These are phyloP conservation scores for Holtermanniella nyarrowii DNA, from an alignment of 768 basidiomycete species.

Conservation along the genomic window DNA sequence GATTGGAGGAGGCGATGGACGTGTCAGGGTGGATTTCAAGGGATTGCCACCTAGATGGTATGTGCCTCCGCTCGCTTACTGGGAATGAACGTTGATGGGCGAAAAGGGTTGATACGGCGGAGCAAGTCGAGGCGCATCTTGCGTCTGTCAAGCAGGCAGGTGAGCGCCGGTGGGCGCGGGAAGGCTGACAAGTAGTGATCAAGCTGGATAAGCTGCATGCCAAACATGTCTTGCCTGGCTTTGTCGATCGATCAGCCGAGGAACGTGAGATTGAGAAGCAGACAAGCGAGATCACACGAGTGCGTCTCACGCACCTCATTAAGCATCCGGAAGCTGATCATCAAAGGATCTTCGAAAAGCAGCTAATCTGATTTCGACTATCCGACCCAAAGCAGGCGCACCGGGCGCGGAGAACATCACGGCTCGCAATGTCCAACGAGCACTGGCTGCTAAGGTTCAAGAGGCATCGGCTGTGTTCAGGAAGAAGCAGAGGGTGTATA, in stretches of 20 bases:
- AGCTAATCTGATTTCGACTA: constrained; percentile 60
- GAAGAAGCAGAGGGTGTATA: constrained; percentile 95
- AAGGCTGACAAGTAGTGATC: constrained; percentile 49
- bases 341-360: constrained; percentile 55
- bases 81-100: neutral
- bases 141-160: constrained; percentile 63
- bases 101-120: constrained; percentile 72
- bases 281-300: constrained; percentile 80
- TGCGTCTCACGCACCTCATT: constrained; percentile 37
- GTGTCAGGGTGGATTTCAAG: constrained; percentile 50
- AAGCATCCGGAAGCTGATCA: neutral
- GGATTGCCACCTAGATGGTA: constrained; percentile 79
- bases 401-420: constrained; percentile 49
- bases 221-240: constrained; percentile 90
- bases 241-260: constrained; percentile 85
- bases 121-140: constrained; percentile 75
- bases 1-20: constrained; percentile 29
- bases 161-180: constrained; percentile 41
- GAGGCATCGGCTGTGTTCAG: constrained; percentile 82
- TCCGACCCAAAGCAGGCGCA: constrained; percentile 42
- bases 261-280: constrained; percentile 84
- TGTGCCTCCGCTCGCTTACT: constrained; percentile 8
- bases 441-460: constrained; percentile 90
- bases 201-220: constrained; percentile 89
- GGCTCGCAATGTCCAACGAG: constrained; percentile 89